phyloP scores from a whole-genome alignment of 169 alveolate genomes.

The Eimeria nieschulzi region DNA sequence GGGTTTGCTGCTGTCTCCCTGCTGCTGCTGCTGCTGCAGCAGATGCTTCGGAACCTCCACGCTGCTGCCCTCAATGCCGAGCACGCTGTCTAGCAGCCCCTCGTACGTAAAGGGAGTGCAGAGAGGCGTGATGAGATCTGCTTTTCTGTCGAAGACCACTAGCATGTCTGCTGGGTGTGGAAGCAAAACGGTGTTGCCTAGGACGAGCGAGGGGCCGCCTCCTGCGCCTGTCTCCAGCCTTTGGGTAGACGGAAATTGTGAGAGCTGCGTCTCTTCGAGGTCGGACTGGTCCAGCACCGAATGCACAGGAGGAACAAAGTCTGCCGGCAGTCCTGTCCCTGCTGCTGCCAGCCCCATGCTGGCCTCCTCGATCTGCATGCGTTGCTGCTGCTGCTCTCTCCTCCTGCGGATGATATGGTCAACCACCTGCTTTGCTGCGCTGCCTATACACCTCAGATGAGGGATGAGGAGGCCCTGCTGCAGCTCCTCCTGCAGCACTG shows the following conservation, averaged over 20 bases:
- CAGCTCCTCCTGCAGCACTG: conserved; percentile 71
- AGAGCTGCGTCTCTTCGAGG: neutral
- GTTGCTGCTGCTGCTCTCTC: conserved; percentile 64
- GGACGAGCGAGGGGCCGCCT: neutral
- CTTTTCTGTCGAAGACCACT: conserved; percentile 83
- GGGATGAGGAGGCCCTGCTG: conserved; percentile 51
- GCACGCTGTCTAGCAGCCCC: conserved; percentile 83
- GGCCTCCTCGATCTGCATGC: neutral
- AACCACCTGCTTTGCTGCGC: conserved; percentile 66
- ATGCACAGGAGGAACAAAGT: conserved; percentile 21
- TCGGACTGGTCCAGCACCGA: conserved; percentile 2
- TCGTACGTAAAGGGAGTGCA: conserved; percentile 87
- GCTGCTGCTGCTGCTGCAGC: conserved; percentile 70
- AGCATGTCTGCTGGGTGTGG: conserved; percentile 68
- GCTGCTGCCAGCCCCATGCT: conserved; percentile 4
- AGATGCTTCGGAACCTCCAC: conserved; percentile 82
- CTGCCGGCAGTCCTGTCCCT: conserved; percentile 2
- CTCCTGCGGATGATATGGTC: conserved; percentile 58
- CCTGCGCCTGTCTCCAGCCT: neutral
- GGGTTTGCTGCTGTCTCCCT: neutral
- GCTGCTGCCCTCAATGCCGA: conserved; percentile 81
- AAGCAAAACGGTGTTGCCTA: neutral
- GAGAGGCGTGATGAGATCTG: conserved; percentile 85
- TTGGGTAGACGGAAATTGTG: neutral
- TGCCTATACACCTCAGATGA: conserved; percentile 63